These are phyloP conservation scores for Theileria sp. DNA, from an alignment of 169 alveolate species.

Conservation along the genomic window DNA sequence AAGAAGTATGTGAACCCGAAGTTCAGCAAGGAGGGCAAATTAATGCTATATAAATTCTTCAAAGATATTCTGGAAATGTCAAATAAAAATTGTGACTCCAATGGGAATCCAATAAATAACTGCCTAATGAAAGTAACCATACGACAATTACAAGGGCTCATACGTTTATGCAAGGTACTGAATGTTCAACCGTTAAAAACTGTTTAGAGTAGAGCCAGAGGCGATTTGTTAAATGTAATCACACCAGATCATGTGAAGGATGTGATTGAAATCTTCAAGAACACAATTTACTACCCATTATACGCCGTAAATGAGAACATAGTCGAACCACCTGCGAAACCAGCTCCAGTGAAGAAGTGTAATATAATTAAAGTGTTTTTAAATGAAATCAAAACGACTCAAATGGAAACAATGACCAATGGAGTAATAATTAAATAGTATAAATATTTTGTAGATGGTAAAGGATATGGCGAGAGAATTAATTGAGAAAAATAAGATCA, in stretches of 20 bases:
- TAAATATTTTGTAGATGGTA: conserved; percentile 17
- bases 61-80: conserved; percentile 11
- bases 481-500: neutral
- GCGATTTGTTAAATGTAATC: conserved; percentile 64
- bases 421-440: neutral
- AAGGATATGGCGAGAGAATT: conserved; percentile 23
- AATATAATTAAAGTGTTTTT: neutral
- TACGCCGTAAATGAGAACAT: neutral
- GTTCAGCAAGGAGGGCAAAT: conserved; percentile 27
- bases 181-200: neutral
- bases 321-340: neutral
- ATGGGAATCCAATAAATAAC: neutral
- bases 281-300: conserved; percentile 55
- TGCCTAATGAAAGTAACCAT: conserved; percentile 73
- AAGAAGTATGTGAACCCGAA: conserved; percentile 30
- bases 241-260: conserved; percentile 68
- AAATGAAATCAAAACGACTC: neutral
- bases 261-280: conserved; percentile 67
- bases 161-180: conserved; percentile 86
- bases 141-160: conserved; percentile 85
- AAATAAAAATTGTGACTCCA: neutral
- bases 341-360: neutral
- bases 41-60: conserved; percentile 12
- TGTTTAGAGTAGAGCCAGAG: conserved; percentile 89
- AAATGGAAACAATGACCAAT: conserved; percentile 11